Evolutionary conservation across 805 yeast species (phyloP).

Genomic region (Cephaloascus albidus): DNA sequence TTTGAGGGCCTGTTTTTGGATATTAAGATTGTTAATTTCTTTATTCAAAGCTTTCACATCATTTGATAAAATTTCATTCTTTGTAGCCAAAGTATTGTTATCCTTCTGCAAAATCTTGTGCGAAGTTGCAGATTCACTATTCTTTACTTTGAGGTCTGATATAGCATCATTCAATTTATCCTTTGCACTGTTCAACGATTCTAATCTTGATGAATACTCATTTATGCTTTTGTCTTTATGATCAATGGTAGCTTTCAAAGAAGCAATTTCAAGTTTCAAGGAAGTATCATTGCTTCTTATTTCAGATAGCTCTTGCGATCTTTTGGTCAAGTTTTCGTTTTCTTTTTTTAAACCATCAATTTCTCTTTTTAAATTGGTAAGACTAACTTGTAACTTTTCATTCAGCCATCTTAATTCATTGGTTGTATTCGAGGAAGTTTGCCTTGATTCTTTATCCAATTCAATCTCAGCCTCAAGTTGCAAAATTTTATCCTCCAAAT

Average conservation of each 20-base stretch:
- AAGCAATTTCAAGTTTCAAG: constrained; percentile 37
- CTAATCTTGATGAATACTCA: constrained; percentile 25
- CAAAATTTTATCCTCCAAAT: constrained; percentile 6
- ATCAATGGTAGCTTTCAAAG: constrained; percentile 30
- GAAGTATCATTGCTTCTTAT: constrained; percentile 30
- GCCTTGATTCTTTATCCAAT: constrained; percentile 1
- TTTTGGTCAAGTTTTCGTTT: constrained; percentile 22
- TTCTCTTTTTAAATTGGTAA: constrained; percentile 15
- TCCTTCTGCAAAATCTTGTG: constrained; percentile 24
- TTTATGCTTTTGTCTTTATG: constrained; percentile 33
- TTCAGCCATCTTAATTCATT: constrained; percentile 10
- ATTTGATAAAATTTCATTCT: constrained; percentile 20
- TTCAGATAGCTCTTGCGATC: constrained; percentile 18
- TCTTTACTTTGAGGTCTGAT: constrained; percentile 28
- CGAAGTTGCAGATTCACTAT: constrained; percentile 26
- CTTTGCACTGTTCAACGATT: constrained; percentile 26
- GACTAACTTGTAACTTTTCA: constrained; percentile 10
- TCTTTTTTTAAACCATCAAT: constrained; percentile 15
- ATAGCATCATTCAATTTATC: constrained; percentile 26
- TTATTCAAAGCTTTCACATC: constrained; percentile 10
- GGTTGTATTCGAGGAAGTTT: constrained; percentile 11
- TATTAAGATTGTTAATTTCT: constrained; percentile 27
- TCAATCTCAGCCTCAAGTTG: neutral
- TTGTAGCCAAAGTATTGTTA: constrained; percentile 28
- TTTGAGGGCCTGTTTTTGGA: constrained; percentile 15